Evolutionary conservation across 73 alveolate genomes (phyloP).

Genomic region (Symbiodinium pilosum): DNA sequence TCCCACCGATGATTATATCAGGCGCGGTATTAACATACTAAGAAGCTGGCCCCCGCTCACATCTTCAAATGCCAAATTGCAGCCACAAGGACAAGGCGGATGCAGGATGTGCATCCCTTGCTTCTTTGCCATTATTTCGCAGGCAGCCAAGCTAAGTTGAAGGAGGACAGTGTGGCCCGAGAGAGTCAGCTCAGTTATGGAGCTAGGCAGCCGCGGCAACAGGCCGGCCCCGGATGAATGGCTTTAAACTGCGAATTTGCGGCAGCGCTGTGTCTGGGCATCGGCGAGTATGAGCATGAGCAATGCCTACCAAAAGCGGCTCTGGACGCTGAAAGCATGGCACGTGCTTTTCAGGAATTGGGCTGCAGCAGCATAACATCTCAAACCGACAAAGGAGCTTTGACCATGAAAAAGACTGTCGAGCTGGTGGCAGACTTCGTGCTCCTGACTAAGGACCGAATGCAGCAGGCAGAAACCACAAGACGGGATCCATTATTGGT

Average conservation of each 20-base stretch:
- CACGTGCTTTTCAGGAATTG: background rate
- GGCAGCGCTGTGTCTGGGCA: conserved; percentile 29
- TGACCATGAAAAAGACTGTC: background rate
- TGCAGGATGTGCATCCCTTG: no score
- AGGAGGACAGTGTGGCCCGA: no score
- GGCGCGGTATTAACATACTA: no score
- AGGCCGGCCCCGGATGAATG: no score
- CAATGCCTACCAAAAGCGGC: conserved; percentile 5
- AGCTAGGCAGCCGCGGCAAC: no score
- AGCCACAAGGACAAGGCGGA: no score
- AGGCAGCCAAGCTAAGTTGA: no score
- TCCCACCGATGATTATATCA: no score
- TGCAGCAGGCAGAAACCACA: background rate
- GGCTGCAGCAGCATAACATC: conserved; percentile 1
- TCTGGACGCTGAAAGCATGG: conserved; percentile 28
- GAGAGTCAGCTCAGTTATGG: no score
- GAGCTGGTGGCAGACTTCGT: conserved; percentile 22
- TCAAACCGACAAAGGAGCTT: background rate
- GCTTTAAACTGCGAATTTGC: conserved; percentile 14
- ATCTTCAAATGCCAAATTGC: no score
- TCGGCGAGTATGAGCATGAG: conserved; percentile 41
- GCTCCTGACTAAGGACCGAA: conserved; percentile 18
- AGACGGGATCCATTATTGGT: conserved; percentile 16
- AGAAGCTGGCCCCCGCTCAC: no score
- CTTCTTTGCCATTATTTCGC: no score